Evolutionary conservation across 1,139 yeast genomes (phyloP).

Genomic region (Zygoascus sp.): DNA sequence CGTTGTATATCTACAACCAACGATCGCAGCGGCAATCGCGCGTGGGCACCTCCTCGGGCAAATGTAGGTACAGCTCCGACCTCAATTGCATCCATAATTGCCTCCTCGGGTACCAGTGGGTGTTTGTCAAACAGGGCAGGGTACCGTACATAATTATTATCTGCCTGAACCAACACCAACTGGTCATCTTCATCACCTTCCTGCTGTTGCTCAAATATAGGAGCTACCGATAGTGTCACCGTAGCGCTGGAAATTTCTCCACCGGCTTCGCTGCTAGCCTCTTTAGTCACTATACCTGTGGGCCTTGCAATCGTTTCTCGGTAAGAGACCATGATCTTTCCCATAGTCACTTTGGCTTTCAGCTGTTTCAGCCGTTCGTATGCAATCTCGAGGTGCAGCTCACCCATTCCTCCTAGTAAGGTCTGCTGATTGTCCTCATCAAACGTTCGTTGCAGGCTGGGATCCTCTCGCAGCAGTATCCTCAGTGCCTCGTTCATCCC

Average conservation of each 20-base stretch:
- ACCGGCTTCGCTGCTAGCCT: conserved; percentile 19
- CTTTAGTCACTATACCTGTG: conserved; percentile 24
- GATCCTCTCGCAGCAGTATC: conserved; percentile 74
- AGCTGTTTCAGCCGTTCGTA: conserved; percentile 74
- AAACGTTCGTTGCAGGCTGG: conserved; percentile 56
- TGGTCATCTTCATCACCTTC: conserved; percentile 32
- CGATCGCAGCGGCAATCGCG: conserved; percentile 62
- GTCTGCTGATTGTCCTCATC: conserved; percentile 92
- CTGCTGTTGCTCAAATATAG: conserved; percentile 31
- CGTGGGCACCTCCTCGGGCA: conserved; percentile 71
- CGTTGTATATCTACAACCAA: conserved; percentile 47
- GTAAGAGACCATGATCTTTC: conserved; percentile 82
- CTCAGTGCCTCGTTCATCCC: conserved; percentile 63
- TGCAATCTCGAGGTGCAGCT: conserved; percentile 84
- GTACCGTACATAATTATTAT: conserved; percentile 40
- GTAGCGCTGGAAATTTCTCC: conserved; percentile 19
- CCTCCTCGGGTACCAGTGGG: conserved; percentile 6
- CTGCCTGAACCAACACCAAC: conserved; percentile 27
- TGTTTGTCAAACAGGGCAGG: conserved; percentile 20
- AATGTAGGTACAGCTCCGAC: conserved; percentile 56
- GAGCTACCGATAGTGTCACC: conserved; percentile 47
- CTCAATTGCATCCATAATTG: conserved; percentile 31
- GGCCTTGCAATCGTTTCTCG: conserved; percentile 57
- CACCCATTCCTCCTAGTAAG: conserved; percentile 92
- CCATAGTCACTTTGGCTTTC: conserved; percentile 75